A percentile compares a stretch with the other conserved stretches of the same genome.
Conservation (phyloP, 2,329 filamentous ascomycete species). For the Fusarium nisikadoi region DNA sequence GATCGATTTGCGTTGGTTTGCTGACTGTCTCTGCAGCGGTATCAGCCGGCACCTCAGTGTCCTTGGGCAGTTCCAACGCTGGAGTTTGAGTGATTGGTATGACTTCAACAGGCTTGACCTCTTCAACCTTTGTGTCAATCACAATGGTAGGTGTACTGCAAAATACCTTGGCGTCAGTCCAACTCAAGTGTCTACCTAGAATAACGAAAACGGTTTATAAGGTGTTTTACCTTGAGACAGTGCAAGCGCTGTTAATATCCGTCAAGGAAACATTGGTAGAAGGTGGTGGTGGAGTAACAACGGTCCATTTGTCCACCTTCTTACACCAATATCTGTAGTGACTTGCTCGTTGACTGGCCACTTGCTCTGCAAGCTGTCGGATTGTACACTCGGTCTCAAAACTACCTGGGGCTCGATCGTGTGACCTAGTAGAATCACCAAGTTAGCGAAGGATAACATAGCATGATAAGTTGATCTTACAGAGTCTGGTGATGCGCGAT, state of each 20-base stretch:
- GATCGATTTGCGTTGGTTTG: fast-evolving
- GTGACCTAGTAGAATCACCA: background rate
- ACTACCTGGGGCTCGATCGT: fast-evolving
- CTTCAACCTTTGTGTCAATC: background rate
- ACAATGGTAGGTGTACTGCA: background rate
- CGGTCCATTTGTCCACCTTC: background rate
- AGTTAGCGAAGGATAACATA: background rate
- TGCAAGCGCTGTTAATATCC: background rate
- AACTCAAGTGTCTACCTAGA: too few relatives aligned
- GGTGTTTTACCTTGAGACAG: background rate
- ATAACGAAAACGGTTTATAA: too few relatives aligned
- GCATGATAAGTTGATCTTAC: background rate
- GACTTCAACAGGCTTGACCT: background rate
- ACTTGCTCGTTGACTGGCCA: background rate
- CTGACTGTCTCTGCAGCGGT: fast-evolving
- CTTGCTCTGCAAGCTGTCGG: fast-evolving
- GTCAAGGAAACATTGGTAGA: background rate
- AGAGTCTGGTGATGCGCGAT: background rate
- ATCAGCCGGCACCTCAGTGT: background rate
- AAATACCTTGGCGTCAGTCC: too few relatives aligned
- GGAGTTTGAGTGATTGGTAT: fast-evolving
- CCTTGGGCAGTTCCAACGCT: fast-evolving
- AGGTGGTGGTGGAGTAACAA: fast-evolving
- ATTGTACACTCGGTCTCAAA: background rate
- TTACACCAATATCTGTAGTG: background rate